These are phyloP conservation scores for Chytriomyces confervae DNA, from an alignment of 192 early-diverging fungal genomes.

Conservation along the genomic window DNA sequence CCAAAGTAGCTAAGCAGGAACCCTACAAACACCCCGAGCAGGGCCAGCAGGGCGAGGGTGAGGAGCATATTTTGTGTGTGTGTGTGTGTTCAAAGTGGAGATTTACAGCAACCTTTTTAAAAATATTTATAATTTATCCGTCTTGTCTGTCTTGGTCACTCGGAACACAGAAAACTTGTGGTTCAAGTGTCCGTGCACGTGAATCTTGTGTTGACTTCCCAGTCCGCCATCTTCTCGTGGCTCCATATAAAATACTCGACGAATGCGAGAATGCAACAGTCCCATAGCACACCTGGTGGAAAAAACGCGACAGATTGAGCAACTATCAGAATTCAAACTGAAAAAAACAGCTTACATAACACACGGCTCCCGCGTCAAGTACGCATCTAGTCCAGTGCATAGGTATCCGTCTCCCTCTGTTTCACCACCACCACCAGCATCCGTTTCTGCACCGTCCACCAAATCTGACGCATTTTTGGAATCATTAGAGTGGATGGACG, in stretches of 20 bases:
- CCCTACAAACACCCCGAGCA: slow-evolving; percentile 62
- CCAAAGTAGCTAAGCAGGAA: slow-evolving; percentile 79
- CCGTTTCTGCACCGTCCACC: not conserved
- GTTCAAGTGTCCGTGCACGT: slow-evolving; percentile 71
- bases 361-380: slow-evolving; percentile 84
- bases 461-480: slow-evolving; percentile 14
- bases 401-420: slow-evolving; percentile 62
- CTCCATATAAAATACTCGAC: slow-evolving; percentile 77
- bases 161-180: slow-evolving; percentile 72
- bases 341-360: slow-evolving; percentile 66
- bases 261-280: slow-evolving; percentile 89
- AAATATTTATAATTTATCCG: not conserved
- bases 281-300: slow-evolving; percentile 83
- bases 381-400: slow-evolving; percentile 84
- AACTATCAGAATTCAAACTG: not conserved
- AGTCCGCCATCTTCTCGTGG: slow-evolving; percentile 44
- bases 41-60: slow-evolving; percentile 40
- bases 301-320: slow-evolving; percentile 21
- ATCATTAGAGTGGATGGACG: not conserved
- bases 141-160: not conserved
- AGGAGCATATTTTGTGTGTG: slow-evolving; percentile 15
- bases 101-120: not conserved
- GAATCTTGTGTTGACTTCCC: slow-evolving; percentile 66
- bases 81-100: not conserved
- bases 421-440: slow-evolving; percentile 6